Evolutionary conservation across 2,329 filamentous ascomycete species (phyloP), one percentile per base, ranked within the genome.

Genomic region (Diaporthe longicolla): DNA sequence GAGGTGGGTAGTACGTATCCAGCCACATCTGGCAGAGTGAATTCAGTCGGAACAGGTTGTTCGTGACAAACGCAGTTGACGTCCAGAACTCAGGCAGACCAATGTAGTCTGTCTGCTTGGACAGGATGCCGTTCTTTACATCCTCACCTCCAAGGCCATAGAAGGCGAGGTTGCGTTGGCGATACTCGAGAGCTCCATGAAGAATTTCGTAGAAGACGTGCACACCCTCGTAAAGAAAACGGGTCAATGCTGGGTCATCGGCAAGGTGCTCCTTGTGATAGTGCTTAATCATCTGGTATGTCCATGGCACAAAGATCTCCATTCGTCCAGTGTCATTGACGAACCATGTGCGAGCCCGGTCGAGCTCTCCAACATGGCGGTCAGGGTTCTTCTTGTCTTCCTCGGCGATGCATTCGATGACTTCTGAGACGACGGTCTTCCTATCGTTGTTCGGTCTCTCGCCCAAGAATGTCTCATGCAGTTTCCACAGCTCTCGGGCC

Each of bases 291-390:
- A 92, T 91, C 80, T 93, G 92, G 78, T 91, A 93, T 11, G 93
- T 91, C 93, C 94, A 97, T 0, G 93, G 93, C 63, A 97, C 87
- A 57, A 97, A 91, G 72, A 93, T 87, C 71, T 95, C 91, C 77
- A 97, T 88, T 37, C 89, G 89, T 82, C 90, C 90, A 43, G 95
- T 87, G 79, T 95, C 93, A 77, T 93, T 89, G 75, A 95, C 88
- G 79, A 98, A 97, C 91, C 94, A 98, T 78, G 95, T 92, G n/a
- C 95, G 90, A 21, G 98, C 91, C 10, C 89, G 87, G 79, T 98
- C 95, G 13, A 92, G 89, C 80, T 97, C 93, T n/a, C 91, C 92
- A 29, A 88, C 87, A 50, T 90, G 89, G 40, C 87, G 83, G 69
- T 92, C 87, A 4, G 91, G 88, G 70, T 91, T 89, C 32, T 92